These are phyloP conservation scores for Neurospora sp. DNA, from an alignment of 495 filamentous ascomycete species.

Conservation along the genomic window DNA sequence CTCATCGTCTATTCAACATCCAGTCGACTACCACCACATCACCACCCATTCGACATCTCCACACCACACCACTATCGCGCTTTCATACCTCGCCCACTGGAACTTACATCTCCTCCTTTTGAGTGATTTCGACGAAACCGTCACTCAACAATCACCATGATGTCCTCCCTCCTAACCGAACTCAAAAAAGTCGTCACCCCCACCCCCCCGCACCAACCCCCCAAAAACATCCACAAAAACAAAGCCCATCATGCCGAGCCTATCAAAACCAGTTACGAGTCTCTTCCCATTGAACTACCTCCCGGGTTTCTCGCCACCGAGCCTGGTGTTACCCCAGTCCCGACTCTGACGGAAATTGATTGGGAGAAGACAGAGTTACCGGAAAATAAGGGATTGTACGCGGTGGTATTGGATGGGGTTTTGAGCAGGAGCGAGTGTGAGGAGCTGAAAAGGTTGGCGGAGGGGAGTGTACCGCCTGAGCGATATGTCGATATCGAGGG, in stretches of 20 bases:
- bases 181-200: background rate
- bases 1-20: too few species aligned
- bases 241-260: slow-evolving; percentile 1
- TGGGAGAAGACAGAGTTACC: slow-evolving; percentile 42
- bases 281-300: slow-evolving; percentile 21
- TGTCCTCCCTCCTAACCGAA: background rate
- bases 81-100: too few species aligned
- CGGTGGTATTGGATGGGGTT: slow-evolving; percentile 55
- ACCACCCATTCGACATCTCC: too few species aligned
- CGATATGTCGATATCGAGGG: background rate
- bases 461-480: slow-evolving; percentile 32
- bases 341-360: slow-evolving; percentile 36
- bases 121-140: too few species aligned
- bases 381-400: slow-evolving; percentile 45
- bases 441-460: slow-evolving; percentile 45
- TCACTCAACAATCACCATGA: background rate
- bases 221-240: background rate
- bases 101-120: too few species aligned
- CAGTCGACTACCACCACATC: too few species aligned
- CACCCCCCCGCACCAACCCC: background rate
- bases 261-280: slow-evolving; percentile 21
- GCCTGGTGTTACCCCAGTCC: slow-evolving; percentile 9
- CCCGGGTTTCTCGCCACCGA: slow-evolving; percentile 19
- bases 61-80: too few species aligned
- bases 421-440: slow-evolving; percentile 52